These are phyloP conservation scores for Plasmodium gaboni DNA, from an alignment of 169 alveolate species.

Conservation along the genomic window DNA sequence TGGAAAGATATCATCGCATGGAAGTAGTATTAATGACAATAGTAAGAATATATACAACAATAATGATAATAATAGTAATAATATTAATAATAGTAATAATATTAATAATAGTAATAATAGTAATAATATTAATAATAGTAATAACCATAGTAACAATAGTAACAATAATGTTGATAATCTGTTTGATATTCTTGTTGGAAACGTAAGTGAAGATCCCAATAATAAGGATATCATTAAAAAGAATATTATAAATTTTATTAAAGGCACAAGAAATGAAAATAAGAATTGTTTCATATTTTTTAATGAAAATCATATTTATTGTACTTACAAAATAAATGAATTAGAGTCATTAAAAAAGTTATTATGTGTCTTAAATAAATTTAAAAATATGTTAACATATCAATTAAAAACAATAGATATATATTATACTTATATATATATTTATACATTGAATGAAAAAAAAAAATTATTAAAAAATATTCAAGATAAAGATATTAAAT, in stretches of 20 bases:
- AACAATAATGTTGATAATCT: background rate
- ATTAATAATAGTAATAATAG: background rate
- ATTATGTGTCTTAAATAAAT: conserved; percentile 12
- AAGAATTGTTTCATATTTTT: conserved; percentile 62
- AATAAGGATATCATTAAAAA: conserved; percentile 8
- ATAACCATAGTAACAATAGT: background rate
- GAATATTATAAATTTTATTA: conserved; percentile 26
- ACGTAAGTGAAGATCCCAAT: background rate
- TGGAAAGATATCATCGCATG: background rate
- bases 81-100: background rate
- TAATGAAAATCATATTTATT: conserved; percentile 29
- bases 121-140: background rate
- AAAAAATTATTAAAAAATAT: conserved; percentile 32
- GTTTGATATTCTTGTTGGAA: background rate
- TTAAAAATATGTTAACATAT: conserved; percentile 16
- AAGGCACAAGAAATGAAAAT: conserved; percentile 33
- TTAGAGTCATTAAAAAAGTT: conserved; percentile 25
- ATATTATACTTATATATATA: conserved; percentile 65
- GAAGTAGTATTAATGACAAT: background rate
- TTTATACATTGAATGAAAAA: conserved; percentile 47
- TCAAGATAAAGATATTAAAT: conserved; percentile 27
- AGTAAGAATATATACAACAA: background rate
- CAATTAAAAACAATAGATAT: conserved; percentile 52
- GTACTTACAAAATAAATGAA: conserved; percentile 65
- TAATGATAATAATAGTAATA: background rate